Conservation (phyloP, 768 basidiomycete species). For the Pisolithus orientalis region DNA sequence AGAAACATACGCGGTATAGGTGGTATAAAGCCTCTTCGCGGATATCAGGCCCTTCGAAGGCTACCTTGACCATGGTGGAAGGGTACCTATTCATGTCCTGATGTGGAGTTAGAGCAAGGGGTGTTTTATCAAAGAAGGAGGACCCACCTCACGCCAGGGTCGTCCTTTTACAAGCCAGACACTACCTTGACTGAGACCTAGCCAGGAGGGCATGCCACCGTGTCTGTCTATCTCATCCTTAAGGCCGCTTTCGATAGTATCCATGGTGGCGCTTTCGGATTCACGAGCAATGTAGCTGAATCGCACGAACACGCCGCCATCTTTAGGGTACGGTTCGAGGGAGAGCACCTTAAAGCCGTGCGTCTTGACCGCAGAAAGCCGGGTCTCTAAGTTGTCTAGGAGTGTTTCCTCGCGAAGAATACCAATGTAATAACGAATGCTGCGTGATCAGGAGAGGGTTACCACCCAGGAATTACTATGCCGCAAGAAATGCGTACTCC, state of each 20-base stretch:
- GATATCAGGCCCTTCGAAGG: conserved; percentile 86
- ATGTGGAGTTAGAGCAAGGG: conserved; percentile 2
- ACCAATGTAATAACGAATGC: conserved; percentile 61
- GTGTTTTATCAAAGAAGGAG: neutral
- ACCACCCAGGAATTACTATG: conserved; percentile 2
- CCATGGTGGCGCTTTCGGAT: conserved; percentile 31
- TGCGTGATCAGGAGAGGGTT: conserved; percentile 22
- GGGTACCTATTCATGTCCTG: conserved; percentile 87
- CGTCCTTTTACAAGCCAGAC: conserved; percentile 71
- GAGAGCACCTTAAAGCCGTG: conserved; percentile 58
- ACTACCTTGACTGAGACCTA: conserved; percentile 42
- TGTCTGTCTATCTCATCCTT: conserved; percentile 36
- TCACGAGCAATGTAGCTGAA: conserved; percentile 50
- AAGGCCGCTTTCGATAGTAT: conserved; percentile 45
- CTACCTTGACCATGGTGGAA: conserved; percentile 62
- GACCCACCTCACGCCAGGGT: conserved; percentile 74
- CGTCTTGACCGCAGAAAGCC: conserved; percentile 46
- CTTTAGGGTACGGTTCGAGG: conserved; percentile 64
- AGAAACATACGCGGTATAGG: conserved; percentile 58
- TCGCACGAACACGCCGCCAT: conserved; percentile 80
- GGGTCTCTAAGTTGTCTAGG: conserved; percentile 38
- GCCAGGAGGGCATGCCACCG: conserved; percentile 62
- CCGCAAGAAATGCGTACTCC: conserved; percentile 49
- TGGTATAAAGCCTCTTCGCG: conserved; percentile 75
- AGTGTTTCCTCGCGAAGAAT: conserved; percentile 54